Evolutionary conservation across 108 stramenopile species (phyloP).

Genomic region (Nitzschia inconspicua): DNA sequence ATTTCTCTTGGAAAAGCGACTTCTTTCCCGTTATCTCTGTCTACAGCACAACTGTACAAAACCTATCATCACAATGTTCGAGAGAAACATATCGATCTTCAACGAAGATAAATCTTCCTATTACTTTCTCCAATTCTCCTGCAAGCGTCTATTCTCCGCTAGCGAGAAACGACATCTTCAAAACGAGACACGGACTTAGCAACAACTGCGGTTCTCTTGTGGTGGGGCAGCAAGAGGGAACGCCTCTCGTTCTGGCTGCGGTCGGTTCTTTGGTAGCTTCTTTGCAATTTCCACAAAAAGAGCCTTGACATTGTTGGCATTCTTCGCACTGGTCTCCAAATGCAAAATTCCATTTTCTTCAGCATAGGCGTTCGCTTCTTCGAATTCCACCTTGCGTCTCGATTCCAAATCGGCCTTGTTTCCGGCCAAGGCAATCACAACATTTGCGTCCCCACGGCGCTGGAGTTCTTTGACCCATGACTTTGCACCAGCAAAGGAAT

Average conservation of each 20-base stretch:
- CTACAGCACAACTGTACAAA: too few relatives aligned
- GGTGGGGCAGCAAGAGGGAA: slow-evolving; percentile 88
- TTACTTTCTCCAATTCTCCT: too few relatives aligned
- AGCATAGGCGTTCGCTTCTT: slow-evolving; percentile 93
- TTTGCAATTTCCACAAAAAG: slow-evolving; percentile 90
- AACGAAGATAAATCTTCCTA: too few relatives aligned
- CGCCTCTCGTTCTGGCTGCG: slow-evolving; percentile 90
- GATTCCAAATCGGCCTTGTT: slow-evolving; percentile 91
- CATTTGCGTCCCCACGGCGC: slow-evolving; percentile 95
- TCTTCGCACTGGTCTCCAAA: slow-evolving; percentile 96
- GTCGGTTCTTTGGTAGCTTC: slow-evolving; percentile 87
- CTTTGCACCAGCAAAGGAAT: slow-evolving; percentile 96
- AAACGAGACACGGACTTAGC: slow-evolving; percentile 45
- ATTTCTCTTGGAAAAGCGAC: too few relatives aligned
- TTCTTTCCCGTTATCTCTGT: too few relatives aligned
- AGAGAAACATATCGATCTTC: too few relatives aligned
- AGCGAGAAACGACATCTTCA: too few relatives aligned
- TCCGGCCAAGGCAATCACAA: slow-evolving; percentile 97
- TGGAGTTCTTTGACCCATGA: slow-evolving; percentile 99
- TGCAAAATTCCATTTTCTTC: slow-evolving; percentile 92
- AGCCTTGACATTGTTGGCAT: slow-evolving; percentile 91
- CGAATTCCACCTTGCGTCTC: slow-evolving; percentile 86
- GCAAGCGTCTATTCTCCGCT: too few relatives aligned
- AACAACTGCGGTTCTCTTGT: slow-evolving; percentile 80
- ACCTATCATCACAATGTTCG: too few relatives aligned